Evolutionary conservation across 106 monocot species (phyloP).

Genomic region (Platanthera guangdongensis): DNA sequence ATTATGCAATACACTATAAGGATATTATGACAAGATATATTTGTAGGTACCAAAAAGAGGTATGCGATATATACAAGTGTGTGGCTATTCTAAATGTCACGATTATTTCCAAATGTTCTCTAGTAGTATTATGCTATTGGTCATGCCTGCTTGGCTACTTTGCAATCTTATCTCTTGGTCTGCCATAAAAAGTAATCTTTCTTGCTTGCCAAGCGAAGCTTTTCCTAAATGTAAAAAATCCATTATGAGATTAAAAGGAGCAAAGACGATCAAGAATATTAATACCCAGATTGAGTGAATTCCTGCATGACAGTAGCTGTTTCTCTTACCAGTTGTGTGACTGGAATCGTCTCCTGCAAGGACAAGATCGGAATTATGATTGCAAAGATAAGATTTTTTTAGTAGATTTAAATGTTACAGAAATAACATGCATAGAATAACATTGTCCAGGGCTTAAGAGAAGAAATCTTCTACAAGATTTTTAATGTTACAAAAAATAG

Average conservation of each 20-base stretch:
- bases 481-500: too few relatives aligned
- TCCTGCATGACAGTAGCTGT: slow-evolving; percentile 98
- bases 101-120: neutral
- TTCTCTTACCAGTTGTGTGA: slow-evolving; percentile 94
- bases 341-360: slow-evolving; percentile 82
- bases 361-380: neutral
- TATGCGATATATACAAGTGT: neutral
- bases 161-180: neutral
- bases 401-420: too few relatives aligned
- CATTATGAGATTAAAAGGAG: neutral
- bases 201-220: neutral
- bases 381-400: too few relatives aligned
- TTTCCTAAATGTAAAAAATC: neutral
- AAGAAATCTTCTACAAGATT: too few relatives aligned
- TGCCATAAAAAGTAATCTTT: neutral
- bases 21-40: neutral
- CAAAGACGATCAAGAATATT: neutral
- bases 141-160: neutral
- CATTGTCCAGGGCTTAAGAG: too few relatives aligned
- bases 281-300: slow-evolving; percentile 71
- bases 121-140: neutral
- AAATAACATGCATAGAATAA: too few relatives aligned
- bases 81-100: neutral
- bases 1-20: neutral
- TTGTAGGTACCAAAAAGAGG: neutral